Evolutionary conservation across 495 filamentous ascomycete species (phyloP).

Genomic region (Penicillium ochrochloron): DNA sequence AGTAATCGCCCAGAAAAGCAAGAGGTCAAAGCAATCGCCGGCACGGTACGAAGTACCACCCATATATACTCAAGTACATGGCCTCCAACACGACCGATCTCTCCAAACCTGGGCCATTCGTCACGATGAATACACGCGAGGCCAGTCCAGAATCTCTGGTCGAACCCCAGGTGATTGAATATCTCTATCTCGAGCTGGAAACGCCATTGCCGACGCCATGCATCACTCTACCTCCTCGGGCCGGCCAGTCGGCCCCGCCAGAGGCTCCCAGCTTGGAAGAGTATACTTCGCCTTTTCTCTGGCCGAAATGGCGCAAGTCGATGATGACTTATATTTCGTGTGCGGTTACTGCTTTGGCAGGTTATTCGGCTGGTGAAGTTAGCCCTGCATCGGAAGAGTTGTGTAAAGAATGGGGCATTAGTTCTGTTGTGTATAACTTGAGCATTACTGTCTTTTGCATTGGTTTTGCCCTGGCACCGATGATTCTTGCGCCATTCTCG

Average conservation of each 20-base stretch:
- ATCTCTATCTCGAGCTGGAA: conserved; percentile 74
- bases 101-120: conserved; percentile 12
- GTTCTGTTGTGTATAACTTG: conserved; percentile 66
- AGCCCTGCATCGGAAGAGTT: conserved; percentile 68
- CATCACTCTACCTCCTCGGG: conserved; percentile 38
- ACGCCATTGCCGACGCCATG: conserved; percentile 66
- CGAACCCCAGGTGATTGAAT: conserved; percentile 54
- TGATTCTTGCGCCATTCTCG: conserved; percentile 88
- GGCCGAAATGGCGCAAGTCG: conserved; percentile 70
- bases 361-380: conserved; percentile 83
- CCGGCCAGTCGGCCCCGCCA: conserved; percentile 49
- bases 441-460: conserved; percentile 83
- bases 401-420: conserved; percentile 63
- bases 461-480: conserved; percentile 85
- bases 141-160: conserved; percentile 24
- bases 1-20: not conserved
- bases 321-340: conserved; percentile 77
- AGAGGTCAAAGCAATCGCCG: not conserved
- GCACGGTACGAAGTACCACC: not conserved
- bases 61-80: conserved; percentile 6
- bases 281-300: conserved; percentile 74
- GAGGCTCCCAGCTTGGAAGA: conserved; percentile 65
- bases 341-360: conserved; percentile 74
- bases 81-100: not conserved
- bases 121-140: conserved; percentile 27